Conservation (phyloP, 1,284 basidiomycete genomes). For the Rhodotorula sp. region DNA sequence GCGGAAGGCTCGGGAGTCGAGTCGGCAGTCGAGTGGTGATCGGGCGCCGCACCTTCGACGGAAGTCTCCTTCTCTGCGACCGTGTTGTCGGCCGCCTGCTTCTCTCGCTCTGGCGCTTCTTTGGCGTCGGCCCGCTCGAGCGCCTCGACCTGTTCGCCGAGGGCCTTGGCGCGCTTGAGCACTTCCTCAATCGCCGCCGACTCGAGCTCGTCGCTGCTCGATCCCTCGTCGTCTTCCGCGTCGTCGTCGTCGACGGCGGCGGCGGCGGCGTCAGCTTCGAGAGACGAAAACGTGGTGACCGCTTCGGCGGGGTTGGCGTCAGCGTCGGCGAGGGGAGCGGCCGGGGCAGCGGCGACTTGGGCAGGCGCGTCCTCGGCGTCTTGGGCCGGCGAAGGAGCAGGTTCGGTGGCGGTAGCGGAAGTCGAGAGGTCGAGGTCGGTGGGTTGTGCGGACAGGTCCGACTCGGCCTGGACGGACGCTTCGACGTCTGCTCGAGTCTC, state of each 20-base stretch:
- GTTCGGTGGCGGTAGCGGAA: background rate
- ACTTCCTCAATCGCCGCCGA: background rate
- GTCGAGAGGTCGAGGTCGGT: background rate
- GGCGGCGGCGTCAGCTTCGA: background rate
- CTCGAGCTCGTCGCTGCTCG: background rate
- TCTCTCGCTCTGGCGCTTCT: background rate
- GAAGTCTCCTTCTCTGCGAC: background rate
- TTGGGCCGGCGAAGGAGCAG: background rate
- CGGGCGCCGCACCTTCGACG: too few species aligned
- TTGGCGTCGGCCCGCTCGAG: background rate
- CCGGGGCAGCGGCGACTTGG: background rate
- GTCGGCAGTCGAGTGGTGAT: too few species aligned
- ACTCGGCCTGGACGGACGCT: background rate
- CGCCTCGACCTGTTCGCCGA: background rate
- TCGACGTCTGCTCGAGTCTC: background rate
- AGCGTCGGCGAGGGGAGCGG: background rate
- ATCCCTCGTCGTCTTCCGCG: background rate
- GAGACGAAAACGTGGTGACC: background rate
- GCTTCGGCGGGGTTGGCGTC: too few species aligned
- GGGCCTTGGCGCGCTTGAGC: conserved; percentile 5
- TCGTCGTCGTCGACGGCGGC: background rate
- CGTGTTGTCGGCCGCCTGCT: background rate
- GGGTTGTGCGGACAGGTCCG: background rate
- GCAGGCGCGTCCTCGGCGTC: background rate
- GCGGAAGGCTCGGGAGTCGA: too few species aligned